Conservation (phyloP, 1,284 basidiomycete genomes). For the Agroathelia rolfsii region DNA sequence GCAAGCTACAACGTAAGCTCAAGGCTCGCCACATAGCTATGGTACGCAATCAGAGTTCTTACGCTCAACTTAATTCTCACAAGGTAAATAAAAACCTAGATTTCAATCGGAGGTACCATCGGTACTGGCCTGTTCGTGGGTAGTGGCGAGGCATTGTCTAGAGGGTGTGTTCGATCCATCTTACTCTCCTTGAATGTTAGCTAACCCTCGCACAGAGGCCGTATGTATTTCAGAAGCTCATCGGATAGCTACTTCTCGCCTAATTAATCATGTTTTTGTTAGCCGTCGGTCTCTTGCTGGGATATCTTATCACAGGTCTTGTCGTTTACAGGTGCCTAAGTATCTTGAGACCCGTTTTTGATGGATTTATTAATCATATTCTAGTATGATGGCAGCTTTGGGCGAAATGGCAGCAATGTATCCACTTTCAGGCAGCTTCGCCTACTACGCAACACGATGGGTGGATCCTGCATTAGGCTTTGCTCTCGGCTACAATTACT, state of each 20-base stretch:
- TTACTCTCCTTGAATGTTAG: too few species aligned
- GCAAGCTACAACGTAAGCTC: conserved; percentile 37
- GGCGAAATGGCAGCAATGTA: conserved; percentile 45
- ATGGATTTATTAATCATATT: background rate
- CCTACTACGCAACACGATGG: conserved; percentile 33
- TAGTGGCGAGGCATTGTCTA: conserved; percentile 30
- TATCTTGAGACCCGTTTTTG: conserved; percentile 24
- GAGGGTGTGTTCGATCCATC: too few species aligned
- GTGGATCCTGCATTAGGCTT: conserved; percentile 44
- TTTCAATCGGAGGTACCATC: conserved; percentile 33
- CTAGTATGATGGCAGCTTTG: conserved; percentile 23
- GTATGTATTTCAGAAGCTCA: background rate
- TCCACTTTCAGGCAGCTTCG: conserved; percentile 44
- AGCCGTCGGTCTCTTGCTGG: conserved; percentile 38
- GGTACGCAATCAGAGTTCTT: conserved; percentile 20
- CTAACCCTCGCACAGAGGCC: too few species aligned
- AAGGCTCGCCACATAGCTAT: conserved; percentile 34
- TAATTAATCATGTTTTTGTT: conserved; percentile 34
- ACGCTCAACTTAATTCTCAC: background rate
- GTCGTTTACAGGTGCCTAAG: too few species aligned
- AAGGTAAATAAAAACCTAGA: background rate
- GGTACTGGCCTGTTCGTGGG: conserved; percentile 47
- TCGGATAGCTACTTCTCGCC: background rate
- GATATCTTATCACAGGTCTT: conserved; percentile 38
- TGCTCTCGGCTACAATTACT: conserved; percentile 43